Evolutionary conservation across 176 grass and related monocot genomes (phyloP), one percentile per base, ranked within the genome.

Genomic region (Raddia distichophylla): DNA sequence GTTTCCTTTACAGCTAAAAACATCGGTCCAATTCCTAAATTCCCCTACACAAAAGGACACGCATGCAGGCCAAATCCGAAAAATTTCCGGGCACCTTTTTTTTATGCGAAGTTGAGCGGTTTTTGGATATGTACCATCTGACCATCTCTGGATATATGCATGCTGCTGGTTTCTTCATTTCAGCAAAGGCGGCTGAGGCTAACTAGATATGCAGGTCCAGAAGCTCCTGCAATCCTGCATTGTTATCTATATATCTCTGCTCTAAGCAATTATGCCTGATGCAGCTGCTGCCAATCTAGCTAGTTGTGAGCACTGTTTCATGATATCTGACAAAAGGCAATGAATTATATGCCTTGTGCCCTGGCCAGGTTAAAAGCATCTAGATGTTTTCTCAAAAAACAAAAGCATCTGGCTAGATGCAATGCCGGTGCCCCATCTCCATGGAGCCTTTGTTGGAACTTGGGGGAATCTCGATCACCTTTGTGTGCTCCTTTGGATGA

Each of bases 361-460:
- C 64, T 76, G 78, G 61, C 55, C 59, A 27, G 45, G 48, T 59
- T n/a, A 16, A 47, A 20, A 53, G 59, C 5, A 86, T 48, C 47
- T n/a, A 67, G 51, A 40, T 69, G 27, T 27, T 27, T 27, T 27
- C 27, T 27, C 27, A 27, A 27, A 27, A 27, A 27, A 27, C 27
- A 27, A 27, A 27, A 27, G 27, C 27, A 27, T 27, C 27, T 27
- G 0, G 27, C 27, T 27, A 27, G 27, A 40, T 55, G 60, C 18
- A 49, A 64, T 64, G 17, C 44, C 62, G 17, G 17, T 54, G 62
- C n/a, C 49, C 40, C 17, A 32, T 79, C n/a, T 60, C 19, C 17
- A 32, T 79, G 1, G n/a, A 27, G 12, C n/a, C 33, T 87, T 87
- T 82, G 64, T 87, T 87, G 85, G 85, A 87, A 82, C 73, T 77